These are phyloP conservation scores for Linanthus parryae DNA, from an alignment of 148 eudicot species.

Conservation along the genomic window DNA sequence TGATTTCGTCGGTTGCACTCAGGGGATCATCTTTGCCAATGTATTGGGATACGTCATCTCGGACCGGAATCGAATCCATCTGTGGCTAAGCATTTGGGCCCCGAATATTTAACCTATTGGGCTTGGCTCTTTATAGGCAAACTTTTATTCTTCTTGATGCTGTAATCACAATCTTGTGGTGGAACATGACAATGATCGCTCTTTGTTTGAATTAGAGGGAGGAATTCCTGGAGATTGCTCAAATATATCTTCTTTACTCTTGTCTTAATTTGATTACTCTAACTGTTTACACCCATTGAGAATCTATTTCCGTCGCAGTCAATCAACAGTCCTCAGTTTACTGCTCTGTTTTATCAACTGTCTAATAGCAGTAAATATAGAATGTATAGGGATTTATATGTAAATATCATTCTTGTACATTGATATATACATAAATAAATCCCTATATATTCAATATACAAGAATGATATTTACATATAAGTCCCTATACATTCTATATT, in stretches of 20 bases:
- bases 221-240: constrained; percentile 24
- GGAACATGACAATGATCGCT: constrained; percentile 31
- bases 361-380: constrained; percentile 38
- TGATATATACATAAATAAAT: too few relatives aligned
- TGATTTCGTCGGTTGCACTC: constrained; percentile 32
- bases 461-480: too few relatives aligned
- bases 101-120: constrained; percentile 15
- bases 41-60: constrained; percentile 27
- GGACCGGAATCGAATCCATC: constrained; percentile 37
- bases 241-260: constrained; percentile 25
- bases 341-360: constrained; percentile 21
- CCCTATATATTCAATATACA: too few relatives aligned
- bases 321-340: constrained; percentile 26
- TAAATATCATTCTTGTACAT: too few relatives aligned
- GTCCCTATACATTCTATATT: too few relatives aligned
- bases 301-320: constrained; percentile 34
- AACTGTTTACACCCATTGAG: constrained; percentile 35
- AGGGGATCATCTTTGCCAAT: constrained; percentile 31
- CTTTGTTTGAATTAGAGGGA: constrained; percentile 25
- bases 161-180: constrained; percentile 31
- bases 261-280: constrained; percentile 37
- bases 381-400: too few relatives aligned
- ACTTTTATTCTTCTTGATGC: constrained; percentile 24
- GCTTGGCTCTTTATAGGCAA: constrained; percentile 27
- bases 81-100: constrained; percentile 36